phyloP scores from a whole-genome alignment of 1,284 basidiomycete species.

The Crepidotus sp. region DNA sequence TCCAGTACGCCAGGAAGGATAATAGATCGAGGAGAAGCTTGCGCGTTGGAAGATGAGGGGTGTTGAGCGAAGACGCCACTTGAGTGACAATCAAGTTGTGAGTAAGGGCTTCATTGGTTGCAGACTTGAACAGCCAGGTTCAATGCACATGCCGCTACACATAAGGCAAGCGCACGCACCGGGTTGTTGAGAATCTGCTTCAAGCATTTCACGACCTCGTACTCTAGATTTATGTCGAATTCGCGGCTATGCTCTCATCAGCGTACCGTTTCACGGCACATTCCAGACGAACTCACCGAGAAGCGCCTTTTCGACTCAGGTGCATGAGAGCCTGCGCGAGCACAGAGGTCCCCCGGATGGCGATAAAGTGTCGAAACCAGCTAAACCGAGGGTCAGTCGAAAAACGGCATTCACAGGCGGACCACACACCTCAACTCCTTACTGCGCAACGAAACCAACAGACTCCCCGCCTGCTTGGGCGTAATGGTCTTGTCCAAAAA shows the following conservation, averaged over 20 bases:
- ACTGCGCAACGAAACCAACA: constrained; percentile 77
- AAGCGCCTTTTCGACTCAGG: constrained; percentile 59
- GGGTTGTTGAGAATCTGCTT: constrained; percentile 76
- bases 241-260: constrained; percentile 40
- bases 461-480: constrained; percentile 67
- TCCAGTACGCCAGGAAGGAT: constrained; percentile 54
- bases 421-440: constrained; percentile 65
- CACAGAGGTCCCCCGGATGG: constrained; percentile 76
- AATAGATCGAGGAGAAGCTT: constrained; percentile 77
- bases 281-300: constrained; percentile 37
- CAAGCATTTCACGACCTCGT: constrained; percentile 86
- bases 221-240: constrained; percentile 69
- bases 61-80: constrained; percentile 79
- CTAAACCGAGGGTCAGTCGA: constrained; percentile 30
- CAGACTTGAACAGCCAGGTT: constrained; percentile 39
- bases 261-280: background rate
- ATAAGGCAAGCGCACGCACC: constrained; percentile 33
- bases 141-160: background rate
- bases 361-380: constrained; percentile 78
- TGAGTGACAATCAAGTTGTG: constrained; percentile 76
- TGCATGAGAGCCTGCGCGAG: constrained; percentile 75
- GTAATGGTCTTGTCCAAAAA: constrained; percentile 85
- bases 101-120: constrained; percentile 70
- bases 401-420: background rate
- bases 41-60: constrained; percentile 74